Base-by-base conservation (phyloP, 257 asterid species). In the Solanum acaule region DNA sequence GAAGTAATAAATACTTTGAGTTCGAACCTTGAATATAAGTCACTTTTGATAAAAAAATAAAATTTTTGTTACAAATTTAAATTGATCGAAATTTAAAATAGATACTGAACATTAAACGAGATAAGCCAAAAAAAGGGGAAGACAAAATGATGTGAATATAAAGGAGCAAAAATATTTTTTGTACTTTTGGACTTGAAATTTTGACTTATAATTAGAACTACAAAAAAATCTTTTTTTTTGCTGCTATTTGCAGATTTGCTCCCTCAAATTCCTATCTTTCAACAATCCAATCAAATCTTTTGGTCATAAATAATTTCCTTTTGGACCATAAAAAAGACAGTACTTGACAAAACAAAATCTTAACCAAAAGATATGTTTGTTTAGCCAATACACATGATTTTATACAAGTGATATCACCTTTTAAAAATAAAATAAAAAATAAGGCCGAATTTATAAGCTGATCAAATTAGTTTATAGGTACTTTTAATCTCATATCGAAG, bases 211-310 rank as follows among this genome's bases (percentile, higher is more conserved):
- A 81, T 46, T 81, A 29, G 68, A 65, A 46, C 44, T 46, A 81
- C 70, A 46, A 81, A 29, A 42, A 44, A 46, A 15, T 27, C 31
- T 61, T 29, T 8, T 27, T n/a, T 44, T 81, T 81, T 81, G 42
- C 86, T 9, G 67, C 52, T 78, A 78, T 42, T 79, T 40, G 84
- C 34, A 8, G 10, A 46, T 81, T 29, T 81, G 86, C 86, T 81
- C 73, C 42, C 49, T 73, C 82, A 75, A 75, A 75, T 75, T 75
- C 82, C 49, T 22, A 75, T 37, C 18, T 75, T 35, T 75, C 82
- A 75, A 75, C 82, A 75, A 75, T 75, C 82, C 49, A 22, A 75
- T 75, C 82, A 75, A 75, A 75, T 75, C 49, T 35, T 35, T 75
- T 75, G 16, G 29, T 75, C 82, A 73, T 35, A 6, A 75, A 35